Conservation (phyloP, 805 yeast species). For the Starmera quercuum region DNA sequence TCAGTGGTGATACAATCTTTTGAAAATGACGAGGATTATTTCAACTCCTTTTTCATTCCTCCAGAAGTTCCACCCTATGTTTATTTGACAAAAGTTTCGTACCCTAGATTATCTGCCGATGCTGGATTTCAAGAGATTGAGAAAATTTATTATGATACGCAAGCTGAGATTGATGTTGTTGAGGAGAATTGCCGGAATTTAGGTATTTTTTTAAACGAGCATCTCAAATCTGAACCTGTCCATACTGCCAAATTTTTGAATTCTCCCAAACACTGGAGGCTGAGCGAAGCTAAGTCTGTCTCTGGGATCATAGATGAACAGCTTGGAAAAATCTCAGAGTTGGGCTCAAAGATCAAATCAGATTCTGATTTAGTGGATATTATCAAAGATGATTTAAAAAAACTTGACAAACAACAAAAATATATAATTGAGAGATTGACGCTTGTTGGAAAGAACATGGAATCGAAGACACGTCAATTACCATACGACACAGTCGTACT, state of each 20-base stretch:
- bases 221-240: conserved; percentile 15
- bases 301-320: conserved; percentile 3
- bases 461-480: conserved; percentile 10
- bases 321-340: not conserved
- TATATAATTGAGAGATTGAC: conserved; percentile 6
- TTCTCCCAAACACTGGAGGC: conserved; percentile 29
- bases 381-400: conserved; percentile 2
- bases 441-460: conserved; percentile 3
- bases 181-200: conserved; percentile 22
- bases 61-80: conserved; percentile 9
- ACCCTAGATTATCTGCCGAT: conserved; percentile 14
- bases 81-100: conserved; percentile 12
- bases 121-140: conserved; percentile 11
- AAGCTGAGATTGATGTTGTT: conserved; percentile 26
- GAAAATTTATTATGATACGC: conserved; percentile 16
- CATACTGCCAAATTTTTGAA: conserved; percentile 22
- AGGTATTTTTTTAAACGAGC: conserved; percentile 24
- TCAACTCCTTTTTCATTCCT: conserved; percentile 17
- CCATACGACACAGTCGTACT: conserved; percentile 11
- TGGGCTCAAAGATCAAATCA: conserved; percentile 2
- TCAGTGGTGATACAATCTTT: conserved; percentile 15
- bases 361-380: not conserved
- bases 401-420: conserved; percentile 1
- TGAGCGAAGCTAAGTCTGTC: conserved; percentile 20
- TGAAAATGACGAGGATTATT: conserved; percentile 25